Evolutionary conservation across 139 green algal genomes (phyloP), one percentile per base, ranked within the genome.

Genomic region (Micractinium sp.): DNA sequence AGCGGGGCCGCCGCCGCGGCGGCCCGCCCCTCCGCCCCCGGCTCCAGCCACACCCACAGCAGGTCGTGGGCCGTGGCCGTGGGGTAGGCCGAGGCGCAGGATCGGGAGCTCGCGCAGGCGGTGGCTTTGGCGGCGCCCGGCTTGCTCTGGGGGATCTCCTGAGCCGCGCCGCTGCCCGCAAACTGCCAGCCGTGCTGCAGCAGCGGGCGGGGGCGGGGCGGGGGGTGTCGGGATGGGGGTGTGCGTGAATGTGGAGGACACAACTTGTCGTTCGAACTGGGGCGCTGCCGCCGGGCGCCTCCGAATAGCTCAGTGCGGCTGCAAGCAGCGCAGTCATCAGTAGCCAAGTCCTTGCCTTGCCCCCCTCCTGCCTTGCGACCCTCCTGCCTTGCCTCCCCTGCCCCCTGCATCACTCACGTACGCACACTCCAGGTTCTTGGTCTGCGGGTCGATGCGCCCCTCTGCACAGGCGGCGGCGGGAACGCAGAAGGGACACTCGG

Each of bases 171-270:
- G 60, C 67, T 75, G 56, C 77, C 77, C 2, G 33, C 69, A 66
- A 91, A 91, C 56, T 86, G 81, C 81, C 81, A 86, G 81, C 81
- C 81, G 81, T 86, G 81, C 81, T 86, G 81, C 81, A 35, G 47
- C 20, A 3, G 36, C 1, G 7, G 38, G n/a, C n/a, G n/a, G n/a
- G n/a, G n/a, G n/a, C n/a, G n/a, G n/a, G n/a, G n/a, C n/a, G n/a
- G n/a, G n/a, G n/a, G n/a, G n/a, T n/a, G n/a, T n/a, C n/a, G n/a
- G n/a, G n/a, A n/a, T n/a, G n/a, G n/a, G n/a, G n/a, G n/a, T n/a
- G n/a, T n/a, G n/a, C n/a, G n/a, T n/a, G n/a, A n/a, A n/a, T n/a
- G n/a, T n/a, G n/a, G n/a, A n/a, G n/a, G n/a, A n/a, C n/a, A n/a
- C n/a, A n/a, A n/a, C n/a, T n/a, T n/a, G n/a, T n/a, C n/a, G n/a